Conservation (phyloP, 495 filamentous ascomycete species). For the Penicillium bialowiezense region DNA sequence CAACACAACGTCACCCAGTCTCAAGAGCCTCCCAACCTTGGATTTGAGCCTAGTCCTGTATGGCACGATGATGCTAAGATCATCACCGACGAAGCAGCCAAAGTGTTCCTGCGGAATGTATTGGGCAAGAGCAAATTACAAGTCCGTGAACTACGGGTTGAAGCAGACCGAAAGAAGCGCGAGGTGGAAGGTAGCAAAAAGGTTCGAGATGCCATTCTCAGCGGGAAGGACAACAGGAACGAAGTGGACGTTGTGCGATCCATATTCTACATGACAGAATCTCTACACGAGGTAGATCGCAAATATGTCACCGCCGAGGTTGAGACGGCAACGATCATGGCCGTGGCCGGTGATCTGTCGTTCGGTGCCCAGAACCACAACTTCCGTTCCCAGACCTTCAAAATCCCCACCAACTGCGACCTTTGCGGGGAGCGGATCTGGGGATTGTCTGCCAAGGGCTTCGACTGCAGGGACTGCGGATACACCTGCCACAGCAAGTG, state of each 20-base stretch:
- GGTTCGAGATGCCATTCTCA: conserved; percentile 68
- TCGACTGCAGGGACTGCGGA: conserved; percentile 91
- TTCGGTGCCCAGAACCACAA: conserved; percentile 89
- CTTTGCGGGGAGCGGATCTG: conserved; percentile 94
- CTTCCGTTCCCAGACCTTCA: conserved; percentile 96
- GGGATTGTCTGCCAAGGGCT: conserved; percentile 93
- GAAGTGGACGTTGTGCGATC: conserved; percentile 75
- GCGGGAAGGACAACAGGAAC: conserved; percentile 79
- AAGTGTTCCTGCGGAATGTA: conserved; percentile 87
- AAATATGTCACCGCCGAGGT: conserved; percentile 85
- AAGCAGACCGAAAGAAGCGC: conserved; percentile 76
- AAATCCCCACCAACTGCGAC: conserved; percentile 98
- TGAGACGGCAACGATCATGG: conserved; percentile 84
- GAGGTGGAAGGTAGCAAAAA: conserved; percentile 76
- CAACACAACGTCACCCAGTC: conserved; percentile 80
- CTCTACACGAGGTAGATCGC: conserved; percentile 81
- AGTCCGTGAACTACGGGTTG: conserved; percentile 71
- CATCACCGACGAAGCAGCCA: conserved; percentile 76
- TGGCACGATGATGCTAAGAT: conserved; percentile 94
- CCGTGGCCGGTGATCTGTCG: conserved; percentile 84
- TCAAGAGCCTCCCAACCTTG: conserved; percentile 78
- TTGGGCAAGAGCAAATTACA: conserved; percentile 85
- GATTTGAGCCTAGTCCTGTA: conserved; percentile 91
- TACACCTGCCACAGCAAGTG: conserved; percentile 99
- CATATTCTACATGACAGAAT: conserved; percentile 77